These are phyloP conservation scores for Yamadazyma sp. DNA, from an alignment of 805 yeast species.

Conservation along the genomic window DNA sequence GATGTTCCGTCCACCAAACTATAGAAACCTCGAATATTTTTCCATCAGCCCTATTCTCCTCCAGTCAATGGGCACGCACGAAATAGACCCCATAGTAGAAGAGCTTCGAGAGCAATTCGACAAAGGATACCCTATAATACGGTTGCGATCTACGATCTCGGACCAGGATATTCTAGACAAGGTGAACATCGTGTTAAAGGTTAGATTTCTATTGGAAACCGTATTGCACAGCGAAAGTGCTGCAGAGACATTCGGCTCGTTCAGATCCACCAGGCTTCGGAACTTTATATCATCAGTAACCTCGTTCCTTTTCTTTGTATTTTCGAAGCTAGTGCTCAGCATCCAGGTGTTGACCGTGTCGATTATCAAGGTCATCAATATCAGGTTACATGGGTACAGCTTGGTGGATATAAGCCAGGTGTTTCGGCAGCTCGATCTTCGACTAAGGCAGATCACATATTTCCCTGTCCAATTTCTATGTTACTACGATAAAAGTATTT, in stretches of 20 bases:
- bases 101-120: not conserved
- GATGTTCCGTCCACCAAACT: constrained; percentile 70
- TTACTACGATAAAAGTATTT: constrained; percentile 44
- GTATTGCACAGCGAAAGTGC: not conserved
- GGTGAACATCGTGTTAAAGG: constrained; percentile 29
- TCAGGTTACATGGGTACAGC: constrained; percentile 19
- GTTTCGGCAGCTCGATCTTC: constrained; percentile 74
- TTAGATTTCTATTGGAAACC: constrained; percentile 12
- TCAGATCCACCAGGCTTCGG: not conserved
- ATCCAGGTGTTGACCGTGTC: constrained; percentile 20
- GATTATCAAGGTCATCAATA: constrained; percentile 29
- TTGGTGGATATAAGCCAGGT: constrained; percentile 54
- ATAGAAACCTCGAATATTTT: constrained; percentile 70
- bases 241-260: not conserved
- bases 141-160: constrained; percentile 20
- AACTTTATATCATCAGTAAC: not conserved
- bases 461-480: constrained; percentile 78
- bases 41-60: constrained; percentile 72
- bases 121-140: not conserved
- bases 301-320: constrained; percentile 7
- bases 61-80: constrained; percentile 41
- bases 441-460: constrained; percentile 72
- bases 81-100: not conserved
- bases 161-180: constrained; percentile 33
- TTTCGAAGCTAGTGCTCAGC: constrained; percentile 15